Base-by-base conservation (phyloP, 768 basidiomycete genomes). In the Lactarius akahatsu region DNA sequence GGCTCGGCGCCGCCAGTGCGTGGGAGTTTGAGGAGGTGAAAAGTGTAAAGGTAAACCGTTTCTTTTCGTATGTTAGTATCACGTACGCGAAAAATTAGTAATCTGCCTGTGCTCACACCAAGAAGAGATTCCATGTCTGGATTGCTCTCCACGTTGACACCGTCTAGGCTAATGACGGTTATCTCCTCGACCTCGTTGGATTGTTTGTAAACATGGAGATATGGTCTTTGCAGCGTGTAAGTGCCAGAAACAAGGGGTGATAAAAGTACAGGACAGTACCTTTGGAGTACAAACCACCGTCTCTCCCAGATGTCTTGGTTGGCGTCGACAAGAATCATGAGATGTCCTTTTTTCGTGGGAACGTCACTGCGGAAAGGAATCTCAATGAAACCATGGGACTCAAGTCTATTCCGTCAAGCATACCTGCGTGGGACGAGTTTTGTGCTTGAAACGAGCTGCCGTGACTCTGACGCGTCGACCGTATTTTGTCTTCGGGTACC, bases 11-110 rank as follows among this genome's bases (percentile, higher is more conserved):
- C 10, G 91, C 89, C 11, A 97, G 82, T 43, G 92, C 92, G 78
- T 95, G 90, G 30, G 94, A 95, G 76, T 97, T 96, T 9, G 92
- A 91, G 15, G 92, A 82, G 2, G 95, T 95, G 77, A 96, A 96
- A 38, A 97, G 83, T 16, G 92, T 94, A 77, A 97, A 96, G 16
- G 89, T 90, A 76, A 87, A 89, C 40, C 82, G 86, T 82, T 89
- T 92, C 94, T 95, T 74, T 9, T 62, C 43, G 18, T 11, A 30
- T 18, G 57, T 63, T 50, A 64, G n/a, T n/a, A 67, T 41, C 38
- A 23, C 13, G 13, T 61, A 11, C 60, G 45, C 9, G 23, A 55
- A n/a, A 61, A 61, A 23, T 13, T 36, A n/a, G 13, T 57, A 16
- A 56, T 43, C 18, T 36, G 11, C 34, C 20, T 30, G 15, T 30